Base-by-base conservation (phyloP, 495 filamentous ascomycete genomes). In the Penicillium samsonianum region DNA sequence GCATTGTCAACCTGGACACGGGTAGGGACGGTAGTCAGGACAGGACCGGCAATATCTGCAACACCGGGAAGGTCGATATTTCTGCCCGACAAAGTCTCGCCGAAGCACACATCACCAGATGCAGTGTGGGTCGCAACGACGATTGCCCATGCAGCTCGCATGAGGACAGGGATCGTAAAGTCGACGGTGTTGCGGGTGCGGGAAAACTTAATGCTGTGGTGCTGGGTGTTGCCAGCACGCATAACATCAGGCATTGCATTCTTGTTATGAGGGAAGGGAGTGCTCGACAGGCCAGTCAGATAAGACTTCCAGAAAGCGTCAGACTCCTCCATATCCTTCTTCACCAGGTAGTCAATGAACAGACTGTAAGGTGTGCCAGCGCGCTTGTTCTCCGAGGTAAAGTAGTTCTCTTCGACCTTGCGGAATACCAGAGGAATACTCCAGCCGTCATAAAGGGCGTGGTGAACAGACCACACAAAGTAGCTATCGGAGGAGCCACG, bases 391-490 rank as follows among this genome's bases (percentile, higher is more conserved):
- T 60, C 28, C 0, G 60, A 57, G 4, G 55, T 50, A 3, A 50
- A 60, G 50, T 79, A 81, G 26, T 75, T 73, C 23, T 78, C 68
- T 26, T 85, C 81, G 10, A 87, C 77, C 54, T 77, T 77, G 20
- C 81, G 73, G 44, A 85, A 71, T n/a, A 88, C 71, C 19, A 83
- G 68, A 16, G 78, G 77, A 67, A 87, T 76, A 16, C 78, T 85
- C 83, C 86, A 88, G 9, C 86, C 87, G 65, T 91, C 88, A 51
- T 89, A 90, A 0, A 91, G 66, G 1, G 84, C 82, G 56, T 91
- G 88, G 50, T 90, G 87, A 41, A 86, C 78, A 2, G 82, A 84
- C 72, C 85, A 81, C 0, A 87, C 78, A 42, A 90, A 83, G 58
- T 82, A 73, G 2, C 59, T 59, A 30, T 57, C 33, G n/a, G 64